phyloP scores from a whole-genome alignment of 441 rosid genomes.

The Euphorbia celastroides region DNA sequence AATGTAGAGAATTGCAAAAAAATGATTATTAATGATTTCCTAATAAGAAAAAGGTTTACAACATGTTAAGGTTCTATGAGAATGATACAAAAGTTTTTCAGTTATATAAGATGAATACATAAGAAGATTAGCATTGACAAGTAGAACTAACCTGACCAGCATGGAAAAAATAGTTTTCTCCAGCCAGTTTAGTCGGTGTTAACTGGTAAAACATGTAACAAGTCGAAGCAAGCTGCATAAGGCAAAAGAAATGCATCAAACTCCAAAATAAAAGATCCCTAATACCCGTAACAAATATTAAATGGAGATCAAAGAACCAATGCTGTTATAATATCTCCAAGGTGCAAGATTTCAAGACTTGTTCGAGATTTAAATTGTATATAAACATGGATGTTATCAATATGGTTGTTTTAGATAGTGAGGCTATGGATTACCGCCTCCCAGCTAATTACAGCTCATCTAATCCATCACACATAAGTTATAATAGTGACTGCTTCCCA shows the following conservation, averaged over 20 bases:
- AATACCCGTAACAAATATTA: background rate
- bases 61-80: background rate
- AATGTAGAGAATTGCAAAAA: too few species aligned
- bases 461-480: too few species aligned
- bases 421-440: too few species aligned
- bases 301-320: background rate
- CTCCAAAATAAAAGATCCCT: background rate
- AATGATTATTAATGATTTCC: too few species aligned
- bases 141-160: slow-evolving; percentile 49
- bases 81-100: background rate
- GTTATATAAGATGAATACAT: background rate
- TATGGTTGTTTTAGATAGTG: too few species aligned
- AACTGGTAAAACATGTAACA: slow-evolving; percentile 91
- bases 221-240: slow-evolving; percentile 87
- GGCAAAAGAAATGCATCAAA: slow-evolving; percentile 3
- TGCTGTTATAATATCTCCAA: background rate
- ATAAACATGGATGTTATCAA: too few species aligned
- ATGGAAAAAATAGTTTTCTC: slow-evolving; percentile 86
- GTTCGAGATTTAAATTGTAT: too few species aligned
- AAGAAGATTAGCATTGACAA: background rate
- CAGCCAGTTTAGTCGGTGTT: slow-evolving; percentile 87
- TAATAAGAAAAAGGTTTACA: too few species aligned
- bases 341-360: background rate
- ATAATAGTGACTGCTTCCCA: too few species aligned
- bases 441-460: too few species aligned